These are phyloP conservation scores for Monoraphidium neglectum DNA, from an alignment of 139 green algal species.

Conservation along the genomic window DNA sequence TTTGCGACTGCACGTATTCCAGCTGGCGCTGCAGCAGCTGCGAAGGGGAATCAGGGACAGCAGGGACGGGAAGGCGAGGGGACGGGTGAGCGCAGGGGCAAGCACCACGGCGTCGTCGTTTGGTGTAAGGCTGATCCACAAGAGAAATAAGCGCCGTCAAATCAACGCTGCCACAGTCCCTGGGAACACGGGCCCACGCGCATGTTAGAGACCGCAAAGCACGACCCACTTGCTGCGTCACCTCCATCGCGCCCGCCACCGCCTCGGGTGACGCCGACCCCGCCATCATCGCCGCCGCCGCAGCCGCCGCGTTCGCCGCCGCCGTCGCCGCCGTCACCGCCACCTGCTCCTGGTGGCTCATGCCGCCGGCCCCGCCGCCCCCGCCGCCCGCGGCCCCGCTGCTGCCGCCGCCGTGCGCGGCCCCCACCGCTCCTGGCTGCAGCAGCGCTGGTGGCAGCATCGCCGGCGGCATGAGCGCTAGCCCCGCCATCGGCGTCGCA, in stretches of 20 bases:
- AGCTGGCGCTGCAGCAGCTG: slow-evolving; percentile 55
- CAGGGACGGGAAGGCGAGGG: too few relatives aligned
- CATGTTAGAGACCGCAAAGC: too few relatives aligned
- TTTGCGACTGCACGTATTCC: slow-evolving; percentile 49
- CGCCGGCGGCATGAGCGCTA: slow-evolving; percentile 31
- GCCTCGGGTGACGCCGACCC: slow-evolving; percentile 9
- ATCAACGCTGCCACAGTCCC: too few relatives aligned
- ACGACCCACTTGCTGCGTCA: too few relatives aligned
- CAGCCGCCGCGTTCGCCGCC: slow-evolving; percentile 19
- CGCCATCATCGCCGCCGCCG: slow-evolving; percentile 33
- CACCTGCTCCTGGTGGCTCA: slow-evolving; percentile 11
- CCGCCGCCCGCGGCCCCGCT: background rate
- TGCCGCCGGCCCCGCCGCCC: background rate
- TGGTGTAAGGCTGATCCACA: too few relatives aligned
- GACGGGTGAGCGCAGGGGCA: too few relatives aligned
- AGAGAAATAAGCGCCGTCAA: too few relatives aligned
- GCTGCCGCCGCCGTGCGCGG: too few relatives aligned
- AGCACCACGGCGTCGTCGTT: too few relatives aligned
- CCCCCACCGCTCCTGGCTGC: too few relatives aligned
- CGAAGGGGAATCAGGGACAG: too few relatives aligned
- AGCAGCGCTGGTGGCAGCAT: slow-evolving; percentile 5
- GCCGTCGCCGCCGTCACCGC: slow-evolving; percentile 7
- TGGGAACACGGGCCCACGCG: too few relatives aligned
- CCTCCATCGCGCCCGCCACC: slow-evolving; percentile 39
- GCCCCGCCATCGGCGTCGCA: slow-evolving; percentile 15